A percentile compares a stretch with the other conserved stretches of the same genome.
phyloP scores from a whole-genome alignment of 106 monocot species.

The Dactylorhiza incarnata region DNA sequence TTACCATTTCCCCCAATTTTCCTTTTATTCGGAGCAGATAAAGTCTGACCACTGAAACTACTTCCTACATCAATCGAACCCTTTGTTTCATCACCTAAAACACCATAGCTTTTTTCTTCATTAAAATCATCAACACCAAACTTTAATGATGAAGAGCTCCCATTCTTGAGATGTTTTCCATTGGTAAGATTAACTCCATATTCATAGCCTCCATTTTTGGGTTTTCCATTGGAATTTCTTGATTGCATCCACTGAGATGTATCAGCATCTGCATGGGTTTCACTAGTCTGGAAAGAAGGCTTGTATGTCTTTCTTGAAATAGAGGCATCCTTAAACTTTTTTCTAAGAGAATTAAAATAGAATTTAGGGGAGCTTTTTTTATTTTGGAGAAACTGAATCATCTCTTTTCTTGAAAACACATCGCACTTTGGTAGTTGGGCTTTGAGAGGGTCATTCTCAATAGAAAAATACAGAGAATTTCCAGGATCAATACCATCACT shows the following conservation, averaged over 20 bases:
- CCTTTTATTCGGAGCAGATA: conserved; percentile 9
- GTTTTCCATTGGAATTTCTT: conserved; percentile 31
- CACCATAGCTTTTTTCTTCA: conserved; percentile 9
- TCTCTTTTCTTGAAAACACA: conserved; percentile 77
- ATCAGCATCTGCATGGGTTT: conserved; percentile 12
- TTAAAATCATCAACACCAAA: conserved; percentile 13
- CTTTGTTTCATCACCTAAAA: conserved; percentile 17
- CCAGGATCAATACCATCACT: conserved; percentile 17
- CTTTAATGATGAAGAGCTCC: conserved; percentile 16
- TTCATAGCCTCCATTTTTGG: conserved; percentile 5
- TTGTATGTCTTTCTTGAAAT: conserved; percentile 11
- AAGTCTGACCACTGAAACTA: conserved; percentile 12
- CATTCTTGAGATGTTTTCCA: conserved; percentile 20
- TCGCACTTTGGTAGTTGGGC: conserved; percentile 78
- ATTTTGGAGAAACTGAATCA: conserved; percentile 50
- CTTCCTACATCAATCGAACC: conserved; percentile 5
- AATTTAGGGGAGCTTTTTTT: conserved; percentile 49
- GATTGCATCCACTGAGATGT: conserved; percentile 9
- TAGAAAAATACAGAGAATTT: conserved; percentile 12
- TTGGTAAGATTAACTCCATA: conserved; percentile 3
- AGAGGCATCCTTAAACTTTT: conserved; percentile 19
- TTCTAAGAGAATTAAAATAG: conserved; percentile 30
- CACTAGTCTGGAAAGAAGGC: conserved; percentile 12
- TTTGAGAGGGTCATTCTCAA: conserved; percentile 45
- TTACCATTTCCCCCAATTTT: conserved; percentile 8